Evolutionary conservation across 2,329 filamentous ascomycete species (phyloP).

Genomic region (Delphinella strobiligena): DNA sequence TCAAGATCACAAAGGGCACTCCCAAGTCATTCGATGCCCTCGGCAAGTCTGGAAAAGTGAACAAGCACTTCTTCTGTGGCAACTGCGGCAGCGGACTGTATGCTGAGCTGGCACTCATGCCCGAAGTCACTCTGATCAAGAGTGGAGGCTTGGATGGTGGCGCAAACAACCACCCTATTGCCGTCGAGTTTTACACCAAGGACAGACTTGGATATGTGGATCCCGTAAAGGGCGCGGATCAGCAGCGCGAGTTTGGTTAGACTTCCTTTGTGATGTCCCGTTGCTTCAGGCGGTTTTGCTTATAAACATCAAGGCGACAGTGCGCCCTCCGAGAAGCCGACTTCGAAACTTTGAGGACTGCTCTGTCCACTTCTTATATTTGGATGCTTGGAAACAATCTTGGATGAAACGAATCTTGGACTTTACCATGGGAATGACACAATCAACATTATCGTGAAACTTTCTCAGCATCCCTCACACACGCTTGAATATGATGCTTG

Average conservation of each 20-base stretch:
- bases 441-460: neutral
- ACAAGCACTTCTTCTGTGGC: conserved; percentile 44
- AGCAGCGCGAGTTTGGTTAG: conserved; percentile 27
- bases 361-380: too few species aligned
- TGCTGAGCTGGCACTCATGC: conserved; percentile 42
- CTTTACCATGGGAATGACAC: too few species aligned
- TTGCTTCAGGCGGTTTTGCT: too few species aligned
- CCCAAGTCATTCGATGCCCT: conserved; percentile 36
- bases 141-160: conserved; percentile 40
- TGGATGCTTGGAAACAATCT: too few species aligned
- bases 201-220: conserved; percentile 35
- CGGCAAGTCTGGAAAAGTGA: conserved; percentile 41
- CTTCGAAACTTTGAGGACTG: too few species aligned
- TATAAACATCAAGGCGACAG: too few species aligned
- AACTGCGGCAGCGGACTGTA: conserved; percentile 41
- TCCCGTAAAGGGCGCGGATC: conserved; percentile 34
- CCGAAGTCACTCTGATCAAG: conserved; percentile 38
- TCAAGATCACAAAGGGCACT: conserved; percentile 39
- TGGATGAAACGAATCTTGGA: too few species aligned
- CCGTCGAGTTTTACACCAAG: conserved; percentile 42
- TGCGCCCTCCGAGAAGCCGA: too few species aligned
- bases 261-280: neutral
- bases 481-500: neutral
- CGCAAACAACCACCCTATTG: conserved; percentile 31
- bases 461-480: neutral